A percentile compares a stretch with the other conserved stretches of the same genome.
Conservation (phyloP, 176 grass and related monocot genomes). For the Urochloa ruziziensis region DNA sequence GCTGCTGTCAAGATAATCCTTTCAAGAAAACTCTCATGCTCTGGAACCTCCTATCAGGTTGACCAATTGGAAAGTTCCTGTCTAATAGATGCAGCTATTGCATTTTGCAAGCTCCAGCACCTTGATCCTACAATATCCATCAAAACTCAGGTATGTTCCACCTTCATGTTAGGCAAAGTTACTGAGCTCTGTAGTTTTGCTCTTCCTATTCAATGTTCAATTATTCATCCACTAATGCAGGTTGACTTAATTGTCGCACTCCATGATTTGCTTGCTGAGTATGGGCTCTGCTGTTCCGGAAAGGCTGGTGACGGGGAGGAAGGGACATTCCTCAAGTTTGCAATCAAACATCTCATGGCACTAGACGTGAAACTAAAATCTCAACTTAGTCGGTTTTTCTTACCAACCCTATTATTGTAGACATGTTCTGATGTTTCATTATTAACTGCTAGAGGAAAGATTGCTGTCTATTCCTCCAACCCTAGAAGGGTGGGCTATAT, state of each 20-base stretch:
- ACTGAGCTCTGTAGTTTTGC: neutral
- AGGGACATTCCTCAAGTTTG: constrained; percentile 90
- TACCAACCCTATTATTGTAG: constrained; percentile 17
- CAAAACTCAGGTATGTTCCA: constrained; percentile 74
- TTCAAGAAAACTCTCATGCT: constrained; percentile 56
- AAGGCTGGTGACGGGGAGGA: constrained; percentile 76
- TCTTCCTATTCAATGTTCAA: constrained; percentile 20
- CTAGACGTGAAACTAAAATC: constrained; percentile 93
- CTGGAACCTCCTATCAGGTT: constrained; percentile 49
- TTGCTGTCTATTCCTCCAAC: too few species aligned
- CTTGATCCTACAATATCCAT: constrained; percentile 77
- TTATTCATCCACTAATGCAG: constrained; percentile 48
- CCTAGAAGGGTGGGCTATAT: too few species aligned
- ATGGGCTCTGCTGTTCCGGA: constrained; percentile 91
- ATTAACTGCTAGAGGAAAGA: too few species aligned
- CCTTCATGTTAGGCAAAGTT: constrained; percentile 30
- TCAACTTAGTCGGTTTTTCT: constrained; percentile 64
- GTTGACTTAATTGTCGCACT: constrained; percentile 89
- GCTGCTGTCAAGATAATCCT: constrained; percentile 76
- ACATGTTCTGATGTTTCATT: constrained; percentile 23
- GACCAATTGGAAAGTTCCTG: constrained; percentile 76
- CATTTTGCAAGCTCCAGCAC: constrained; percentile 97
- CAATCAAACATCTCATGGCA: constrained; percentile 94
- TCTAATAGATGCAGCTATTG: constrained; percentile 83
- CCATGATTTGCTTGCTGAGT: constrained; percentile 95